Evolutionary conservation across 805 yeast species (phyloP).

Genomic region (Brettanomyces nanus): DNA sequence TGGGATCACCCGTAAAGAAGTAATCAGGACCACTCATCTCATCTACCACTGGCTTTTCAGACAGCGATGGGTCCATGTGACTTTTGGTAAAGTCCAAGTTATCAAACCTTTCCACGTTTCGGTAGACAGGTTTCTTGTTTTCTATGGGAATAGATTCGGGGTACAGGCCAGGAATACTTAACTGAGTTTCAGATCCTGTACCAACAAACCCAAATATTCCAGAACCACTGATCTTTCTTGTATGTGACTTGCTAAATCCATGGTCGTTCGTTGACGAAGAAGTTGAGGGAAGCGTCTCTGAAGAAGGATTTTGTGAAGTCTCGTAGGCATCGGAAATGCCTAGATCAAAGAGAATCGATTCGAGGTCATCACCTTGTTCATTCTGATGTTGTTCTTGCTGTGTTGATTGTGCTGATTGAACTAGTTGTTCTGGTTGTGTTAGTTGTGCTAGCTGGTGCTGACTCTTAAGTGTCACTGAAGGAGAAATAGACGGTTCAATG

Average conservation of each 20-base stretch:
- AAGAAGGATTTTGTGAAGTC: conserved; percentile 2
- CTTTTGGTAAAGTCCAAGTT: conserved; percentile 15
- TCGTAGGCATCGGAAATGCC: conserved; percentile 27
- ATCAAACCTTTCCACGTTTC: conserved; percentile 31
- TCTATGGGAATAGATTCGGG: conserved; percentile 17
- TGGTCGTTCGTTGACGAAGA: not conserved
- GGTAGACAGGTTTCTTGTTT: conserved; percentile 23
- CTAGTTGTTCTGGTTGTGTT: not conserved
- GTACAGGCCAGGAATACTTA: conserved; percentile 47
- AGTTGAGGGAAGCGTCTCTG: not conserved
- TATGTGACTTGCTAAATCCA: conserved; percentile 30
- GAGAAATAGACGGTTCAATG: conserved; percentile 9
- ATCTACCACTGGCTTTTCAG: conserved; percentile 8
- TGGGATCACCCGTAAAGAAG: conserved; percentile 37
- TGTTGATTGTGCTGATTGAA: not conserved
- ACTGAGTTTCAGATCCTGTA: conserved; percentile 43
- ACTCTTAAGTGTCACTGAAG: conserved; percentile 4
- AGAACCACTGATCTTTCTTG: conserved; percentile 65
- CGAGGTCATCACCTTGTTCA: conserved; percentile 19
- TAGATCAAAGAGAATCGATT: conserved; percentile 22
- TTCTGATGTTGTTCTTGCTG: not conserved
- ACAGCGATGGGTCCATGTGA: conserved; percentile 8
- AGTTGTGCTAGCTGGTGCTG: not conserved
- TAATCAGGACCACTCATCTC: conserved; percentile 37
- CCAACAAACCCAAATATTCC: conserved; percentile 70